Percentiles rank a stretch among this genome's conserved stretches.
Evolutionary conservation across 257 asterid species (phyloP).

Genomic region (Solanum rostratum): DNA sequence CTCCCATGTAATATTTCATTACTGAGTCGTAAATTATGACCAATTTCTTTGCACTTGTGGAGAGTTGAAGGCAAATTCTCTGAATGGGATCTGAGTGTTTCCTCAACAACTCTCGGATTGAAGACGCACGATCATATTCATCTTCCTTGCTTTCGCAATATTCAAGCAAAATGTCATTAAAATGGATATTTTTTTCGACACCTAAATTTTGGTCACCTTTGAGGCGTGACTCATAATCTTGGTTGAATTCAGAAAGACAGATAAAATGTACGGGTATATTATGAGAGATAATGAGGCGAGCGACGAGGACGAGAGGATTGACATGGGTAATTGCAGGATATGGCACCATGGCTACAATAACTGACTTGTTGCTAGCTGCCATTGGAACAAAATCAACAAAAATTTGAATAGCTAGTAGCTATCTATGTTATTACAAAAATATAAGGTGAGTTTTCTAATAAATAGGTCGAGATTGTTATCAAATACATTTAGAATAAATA

Average conservation of each 20-base stretch:
- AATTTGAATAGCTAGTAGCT: too few species aligned
- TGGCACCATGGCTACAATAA: neutral
- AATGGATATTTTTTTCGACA: too few species aligned
- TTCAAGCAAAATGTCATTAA: neutral
- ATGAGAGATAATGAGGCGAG: neutral
- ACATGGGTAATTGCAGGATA: neutral
- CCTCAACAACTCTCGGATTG: neutral
- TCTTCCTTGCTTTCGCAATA: neutral
- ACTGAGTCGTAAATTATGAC: neutral
- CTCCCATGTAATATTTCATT: neutral
- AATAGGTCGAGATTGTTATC: too few species aligned
- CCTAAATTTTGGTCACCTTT: too few species aligned
- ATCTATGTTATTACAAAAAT: too few species aligned
- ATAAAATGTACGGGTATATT: too few species aligned
- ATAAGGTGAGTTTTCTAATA: too few species aligned
- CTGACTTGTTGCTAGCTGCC: neutral
- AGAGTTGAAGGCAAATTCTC: neutral
- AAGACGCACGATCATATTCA: neutral
- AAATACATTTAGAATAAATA: too few species aligned
- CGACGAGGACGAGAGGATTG: neutral
- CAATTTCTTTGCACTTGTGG: neutral
- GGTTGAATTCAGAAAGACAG: neutral
- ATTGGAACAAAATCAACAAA: neutral
- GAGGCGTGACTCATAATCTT: too few species aligned
- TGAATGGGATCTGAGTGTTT: neutral